Base-by-base conservation (phyloP, 495 filamentous ascomycete species). In the Amphirosellinia nigrospora region DNA sequence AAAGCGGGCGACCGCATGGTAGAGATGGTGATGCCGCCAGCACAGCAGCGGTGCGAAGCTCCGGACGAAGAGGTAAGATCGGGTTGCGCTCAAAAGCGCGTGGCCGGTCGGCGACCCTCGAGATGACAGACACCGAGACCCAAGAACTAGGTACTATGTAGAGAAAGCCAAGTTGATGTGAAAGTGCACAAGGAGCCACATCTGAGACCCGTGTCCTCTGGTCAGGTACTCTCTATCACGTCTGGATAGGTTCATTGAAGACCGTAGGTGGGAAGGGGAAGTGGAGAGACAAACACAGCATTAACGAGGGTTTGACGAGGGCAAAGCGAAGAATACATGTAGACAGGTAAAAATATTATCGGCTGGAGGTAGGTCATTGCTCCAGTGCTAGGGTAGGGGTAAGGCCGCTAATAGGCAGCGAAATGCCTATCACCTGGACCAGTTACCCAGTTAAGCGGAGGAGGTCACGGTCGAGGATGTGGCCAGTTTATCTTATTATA, bases 1-100 rank as follows among this genome's bases (percentile, higher is more conserved):
- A 82, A 81, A n/a, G 73, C 75, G 63, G 79, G 80, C 41, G 75
- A 78, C 68, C 77, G 75, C 75, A 77, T 78, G 41, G 73, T 73
- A 71, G 60, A 71, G 72, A 70, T 63, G 65, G 67, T 67, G 68
- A 68, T 63, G 68, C 67, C 66, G 73, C 75, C 70, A 70, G 66
- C 56, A 68, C 75, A 71, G 71, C 62, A 53, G 71, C 62, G 59
- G 64, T 34, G 63, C 48, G 62, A 55, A 38, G 7, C 21, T 38
- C n/a, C 11, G 21, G 43, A 41, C 32, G 60, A 43, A 6, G 28
- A 23, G 2, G 46, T n/a, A 23, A 23, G 30, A 23, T 28, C 13
- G n/a, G 50, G 64, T 21, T 39, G 50, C 55, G 56, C 56, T 46
- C 43, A 64, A 23, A 19, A 23, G 61, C 43, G 60, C 21, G 60